These are phyloP conservation scores for Penicillium parvum DNA, from an alignment of 495 filamentous ascomycete genomes.

Conservation along the genomic window DNA sequence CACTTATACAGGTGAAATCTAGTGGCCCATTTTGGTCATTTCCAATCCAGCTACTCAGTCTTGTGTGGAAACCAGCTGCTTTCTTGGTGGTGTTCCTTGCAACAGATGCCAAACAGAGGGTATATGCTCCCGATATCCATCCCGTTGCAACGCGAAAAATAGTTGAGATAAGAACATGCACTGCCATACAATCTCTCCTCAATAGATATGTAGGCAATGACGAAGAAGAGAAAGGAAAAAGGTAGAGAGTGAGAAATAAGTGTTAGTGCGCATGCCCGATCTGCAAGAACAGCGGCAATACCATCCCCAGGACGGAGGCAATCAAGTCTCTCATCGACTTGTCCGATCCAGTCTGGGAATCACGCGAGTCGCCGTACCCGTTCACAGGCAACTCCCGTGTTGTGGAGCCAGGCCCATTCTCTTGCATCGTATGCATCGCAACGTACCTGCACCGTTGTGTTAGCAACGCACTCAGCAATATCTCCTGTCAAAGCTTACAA, in stretches of 20 bases:
- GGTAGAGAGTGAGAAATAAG: no score
- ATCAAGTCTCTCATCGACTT: constrained; percentile 54
- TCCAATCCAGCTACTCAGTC: background rate
- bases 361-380: constrained; percentile 60
- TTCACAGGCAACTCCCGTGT: constrained; percentile 54
- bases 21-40: constrained; percentile 11
- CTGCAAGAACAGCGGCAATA: constrained; percentile 83
- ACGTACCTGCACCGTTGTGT: constrained; percentile 66
- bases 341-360: constrained; percentile 33
- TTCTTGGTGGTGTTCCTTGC: constrained; percentile 2
- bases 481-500: constrained; percentile 55
- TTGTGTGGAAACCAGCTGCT: background rate
- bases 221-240: constrained; percentile 5
- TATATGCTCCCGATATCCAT: constrained; percentile 19
- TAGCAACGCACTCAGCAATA: constrained; percentile 8
- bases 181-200: background rate
- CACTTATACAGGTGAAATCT: constrained; percentile 16
- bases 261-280: constrained; percentile 85
- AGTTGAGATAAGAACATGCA: constrained; percentile 6
- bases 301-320: constrained; percentile 81
- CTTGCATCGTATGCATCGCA: constrained; percentile 97
- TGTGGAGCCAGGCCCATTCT: constrained; percentile 51
- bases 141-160: constrained; percentile 5
- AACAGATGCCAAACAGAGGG: constrained; percentile 17
- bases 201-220: no score